Base-by-base conservation (phyloP, 2,329 filamentous ascomycete genomes). In the Aspergillus amoenus region DNA sequence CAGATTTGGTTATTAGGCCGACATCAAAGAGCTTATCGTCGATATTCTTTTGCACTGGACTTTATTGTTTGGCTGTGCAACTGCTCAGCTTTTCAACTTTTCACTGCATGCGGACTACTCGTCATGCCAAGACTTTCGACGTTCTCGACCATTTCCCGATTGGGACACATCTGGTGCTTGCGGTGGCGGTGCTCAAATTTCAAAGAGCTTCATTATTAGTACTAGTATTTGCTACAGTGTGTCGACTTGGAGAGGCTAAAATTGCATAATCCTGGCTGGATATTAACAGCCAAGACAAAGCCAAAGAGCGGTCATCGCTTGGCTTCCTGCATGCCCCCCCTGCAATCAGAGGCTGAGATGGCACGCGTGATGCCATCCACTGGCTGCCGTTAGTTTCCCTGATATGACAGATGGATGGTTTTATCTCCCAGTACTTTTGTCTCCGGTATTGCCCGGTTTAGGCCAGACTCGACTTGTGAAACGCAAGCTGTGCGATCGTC, bases 251-350 rank as follows among this genome's bases (percentile, higher is more conserved):
- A 37, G 15, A 37, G 15, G 13, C 34, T 15, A 37, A 37, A 13
- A 13, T 37, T 15, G 34, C 34, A 37, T 37, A 37, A 37, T 37
- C 34, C 15, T 37, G 13, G 34, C 34, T 37, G 34, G 15, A n/a
- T 24, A 24, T 6, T 21, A 49, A 24, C 3, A 12, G 15, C 9
- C 34, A 27, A 22, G 13, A 9, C 18, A 51, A 32, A 9, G 17
- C 18, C 42, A 50, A 45, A 51, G 30, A 45, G 48, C 42, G 55
- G 43, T 57, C 55, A 48, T 39, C 42, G 22, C 54, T 48, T 57
- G 55, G 55, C 40, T 42, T 48, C 45, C 52, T 55, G 44, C 24
- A 32, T 30, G 9, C 21, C 22, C 52, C 9, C 43, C 32, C 54
- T 30, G 32, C 55, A 57, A 57, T 52, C 43, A 57, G 37, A 34